Conservation (phyloP, 352 stramenopile species). For the Globisporangium orthogonon region DNA sequence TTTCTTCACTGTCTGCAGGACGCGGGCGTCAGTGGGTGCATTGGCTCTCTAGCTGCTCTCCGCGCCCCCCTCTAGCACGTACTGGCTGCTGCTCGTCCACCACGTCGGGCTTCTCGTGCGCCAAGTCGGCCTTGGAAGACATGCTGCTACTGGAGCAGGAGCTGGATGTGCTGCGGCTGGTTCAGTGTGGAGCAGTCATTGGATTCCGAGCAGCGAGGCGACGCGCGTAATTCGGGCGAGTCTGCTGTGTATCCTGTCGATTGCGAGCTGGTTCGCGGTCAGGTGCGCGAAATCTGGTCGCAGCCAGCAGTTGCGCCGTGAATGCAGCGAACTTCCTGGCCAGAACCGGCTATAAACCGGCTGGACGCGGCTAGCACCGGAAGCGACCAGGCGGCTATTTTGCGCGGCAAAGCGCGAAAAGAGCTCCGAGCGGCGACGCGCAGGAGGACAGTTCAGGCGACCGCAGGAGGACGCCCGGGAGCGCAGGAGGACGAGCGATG, state of each 20-base stretch:
- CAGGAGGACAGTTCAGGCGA: not conserved
- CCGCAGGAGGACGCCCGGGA: not conserved
- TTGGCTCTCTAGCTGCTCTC: not conserved
- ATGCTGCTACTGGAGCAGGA: conserved; percentile 17
- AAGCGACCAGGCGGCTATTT: not conserved
- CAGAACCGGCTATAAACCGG: too few species aligned
- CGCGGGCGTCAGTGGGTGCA: too few species aligned
- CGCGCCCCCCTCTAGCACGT: not conserved
- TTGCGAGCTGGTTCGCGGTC: too few species aligned
- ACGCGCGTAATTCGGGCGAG: too few species aligned
- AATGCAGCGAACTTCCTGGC: too few species aligned
- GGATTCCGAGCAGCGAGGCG: too few species aligned
- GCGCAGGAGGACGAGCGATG: conserved; percentile 20
- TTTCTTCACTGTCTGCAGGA: conserved; percentile 45
- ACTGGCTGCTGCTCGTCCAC: conserved; percentile 58
- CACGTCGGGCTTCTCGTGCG: conserved; percentile 68
- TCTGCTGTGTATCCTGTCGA: too few species aligned
- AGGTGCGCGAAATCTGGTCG: too few species aligned
- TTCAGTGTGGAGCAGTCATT: not conserved
- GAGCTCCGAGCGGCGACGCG: too few species aligned
- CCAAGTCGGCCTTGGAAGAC: conserved; percentile 61
- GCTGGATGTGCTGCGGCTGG: too few species aligned
- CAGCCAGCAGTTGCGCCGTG: too few species aligned
- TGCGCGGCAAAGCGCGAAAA: not conserved
- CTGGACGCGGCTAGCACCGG: not conserved